phyloP scores from a whole-genome alignment of 2,329 filamentous ascomycete genomes.

The Chrysosporium keratinophilum region DNA sequence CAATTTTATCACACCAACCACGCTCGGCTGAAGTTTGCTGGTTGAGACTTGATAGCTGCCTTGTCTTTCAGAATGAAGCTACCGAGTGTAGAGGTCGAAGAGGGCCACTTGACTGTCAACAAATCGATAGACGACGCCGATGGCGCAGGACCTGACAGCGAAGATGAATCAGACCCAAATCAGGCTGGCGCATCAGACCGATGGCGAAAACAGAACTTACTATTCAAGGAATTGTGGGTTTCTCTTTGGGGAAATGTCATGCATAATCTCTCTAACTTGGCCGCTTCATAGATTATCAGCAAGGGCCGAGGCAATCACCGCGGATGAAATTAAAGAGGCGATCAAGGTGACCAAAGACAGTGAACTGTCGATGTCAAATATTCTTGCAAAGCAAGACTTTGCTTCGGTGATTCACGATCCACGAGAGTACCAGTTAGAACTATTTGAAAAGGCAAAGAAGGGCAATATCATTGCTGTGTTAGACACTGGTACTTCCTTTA shows the following conservation, averaged over 20 bases:
- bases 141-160: conserved; percentile 23
- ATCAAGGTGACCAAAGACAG: conserved; percentile 31
- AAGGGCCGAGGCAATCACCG: conserved; percentile 35
- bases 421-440: conserved; percentile 80
- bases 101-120: neutral
- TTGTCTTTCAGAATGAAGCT: neutral
- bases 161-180: conserved; percentile 18
- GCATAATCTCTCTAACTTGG: conserved; percentile 7
- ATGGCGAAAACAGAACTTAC: conserved; percentile 42
- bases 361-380: conserved; percentile 44
- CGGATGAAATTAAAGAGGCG: conserved; percentile 31
- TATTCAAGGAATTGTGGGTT: conserved; percentile 41
- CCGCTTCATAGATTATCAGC: conserved; percentile 27
- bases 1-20: neutral
- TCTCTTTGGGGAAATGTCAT: neutral
- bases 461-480: conserved; percentile 87
- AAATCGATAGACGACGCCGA: neutral
- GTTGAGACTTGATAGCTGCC: neutral
- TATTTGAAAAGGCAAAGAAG: conserved; percentile 76
- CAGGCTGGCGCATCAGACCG: conserved; percentile 31
- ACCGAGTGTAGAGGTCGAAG: neutral
- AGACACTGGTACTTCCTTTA: conserved; percentile 56
- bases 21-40: neutral
- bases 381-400: conserved; percentile 45
- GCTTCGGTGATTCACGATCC: conserved; percentile 60